Conservation (phyloP, 1,284 basidiomycete genomes). For the Phellinidium pouzarii region DNA sequence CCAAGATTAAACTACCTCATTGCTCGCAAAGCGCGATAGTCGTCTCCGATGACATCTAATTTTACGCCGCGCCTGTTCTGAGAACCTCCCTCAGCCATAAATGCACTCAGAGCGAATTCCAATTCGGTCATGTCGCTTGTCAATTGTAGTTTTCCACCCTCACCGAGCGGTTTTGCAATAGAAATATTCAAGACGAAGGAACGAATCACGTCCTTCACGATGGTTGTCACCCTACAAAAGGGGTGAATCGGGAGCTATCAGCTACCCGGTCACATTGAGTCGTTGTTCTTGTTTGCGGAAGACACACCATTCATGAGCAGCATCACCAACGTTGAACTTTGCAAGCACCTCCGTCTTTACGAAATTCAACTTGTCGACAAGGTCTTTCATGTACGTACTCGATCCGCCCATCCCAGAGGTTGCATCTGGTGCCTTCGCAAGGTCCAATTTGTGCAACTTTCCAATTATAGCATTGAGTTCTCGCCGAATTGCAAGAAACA, state of each 20-base stretch:
- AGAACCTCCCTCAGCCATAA: slow-evolving; percentile 52
- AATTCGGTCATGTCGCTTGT: slow-evolving; percentile 94
- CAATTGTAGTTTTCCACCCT: slow-evolving; percentile 85
- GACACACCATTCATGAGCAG: slow-evolving; percentile 64
- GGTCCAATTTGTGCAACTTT: slow-evolving; percentile 78
- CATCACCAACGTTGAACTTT: slow-evolving; percentile 65
- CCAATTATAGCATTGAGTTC: slow-evolving; percentile 75
- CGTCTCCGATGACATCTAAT: slow-evolving; percentile 68
- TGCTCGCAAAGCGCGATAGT: slow-evolving; percentile 73
- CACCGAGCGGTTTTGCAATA: slow-evolving; percentile 80
- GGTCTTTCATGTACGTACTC: slow-evolving; percentile 84
- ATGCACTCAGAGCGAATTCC: slow-evolving; percentile 82
- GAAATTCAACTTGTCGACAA: slow-evolving; percentile 79
- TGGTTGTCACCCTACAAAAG: slow-evolving; percentile 49
- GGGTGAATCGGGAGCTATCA: neutral
- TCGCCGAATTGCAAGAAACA: slow-evolving; percentile 68
- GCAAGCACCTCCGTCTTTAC: slow-evolving; percentile 71
- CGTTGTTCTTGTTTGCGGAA: neutral
- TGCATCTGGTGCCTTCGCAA: slow-evolving; percentile 60
- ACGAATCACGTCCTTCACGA: slow-evolving; percentile 71
- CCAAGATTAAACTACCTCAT: slow-evolving; percentile 57
- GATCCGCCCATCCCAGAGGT: slow-evolving; percentile 58
- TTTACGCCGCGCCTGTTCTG: slow-evolving; percentile 55
- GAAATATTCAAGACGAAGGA: slow-evolving; percentile 88
- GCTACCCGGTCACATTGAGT: neutral